Conservation (phyloP, 768 basidiomycete species). For the Tubosaeta sp. region DNA sequence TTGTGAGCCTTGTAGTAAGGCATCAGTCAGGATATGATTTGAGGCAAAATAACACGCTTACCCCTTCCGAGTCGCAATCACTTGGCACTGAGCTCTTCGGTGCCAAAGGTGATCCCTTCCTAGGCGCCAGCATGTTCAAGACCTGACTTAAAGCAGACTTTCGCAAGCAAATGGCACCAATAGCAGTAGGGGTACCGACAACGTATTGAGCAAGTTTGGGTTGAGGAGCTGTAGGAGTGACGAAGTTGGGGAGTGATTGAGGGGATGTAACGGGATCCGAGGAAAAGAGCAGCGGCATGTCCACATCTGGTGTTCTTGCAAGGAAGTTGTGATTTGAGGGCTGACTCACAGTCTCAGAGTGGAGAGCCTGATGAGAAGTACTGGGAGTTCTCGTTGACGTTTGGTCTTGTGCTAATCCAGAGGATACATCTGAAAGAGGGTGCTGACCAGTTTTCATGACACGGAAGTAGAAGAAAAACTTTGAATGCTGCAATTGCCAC, state of each 20-base stretch:
- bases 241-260: not conserved
- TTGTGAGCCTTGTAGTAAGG: not conserved
- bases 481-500: no score
- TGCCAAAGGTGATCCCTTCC: not conserved
- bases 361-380: not conserved
- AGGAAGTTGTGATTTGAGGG: not conserved
- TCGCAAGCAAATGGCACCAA: not conserved
- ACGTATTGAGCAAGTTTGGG: not conserved
- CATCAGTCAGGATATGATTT: not conserved
- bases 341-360: not conserved
- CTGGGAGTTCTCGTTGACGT: not conserved
- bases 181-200: not conserved
- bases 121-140: not conserved
- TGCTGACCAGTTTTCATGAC: no score
- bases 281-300: not conserved
- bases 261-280: not conserved
- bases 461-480: no score
- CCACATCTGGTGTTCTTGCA: not conserved
- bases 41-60: not conserved
- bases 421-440: no score
- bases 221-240: not conserved
- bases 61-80: not conserved
- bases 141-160: not conserved
- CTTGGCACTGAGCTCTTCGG: not conserved
- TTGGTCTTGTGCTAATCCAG: no score